Evolutionary conservation across 2,329 filamentous ascomycete species (phyloP).

Genomic region (Trichoderma atrobrunneum): DNA sequence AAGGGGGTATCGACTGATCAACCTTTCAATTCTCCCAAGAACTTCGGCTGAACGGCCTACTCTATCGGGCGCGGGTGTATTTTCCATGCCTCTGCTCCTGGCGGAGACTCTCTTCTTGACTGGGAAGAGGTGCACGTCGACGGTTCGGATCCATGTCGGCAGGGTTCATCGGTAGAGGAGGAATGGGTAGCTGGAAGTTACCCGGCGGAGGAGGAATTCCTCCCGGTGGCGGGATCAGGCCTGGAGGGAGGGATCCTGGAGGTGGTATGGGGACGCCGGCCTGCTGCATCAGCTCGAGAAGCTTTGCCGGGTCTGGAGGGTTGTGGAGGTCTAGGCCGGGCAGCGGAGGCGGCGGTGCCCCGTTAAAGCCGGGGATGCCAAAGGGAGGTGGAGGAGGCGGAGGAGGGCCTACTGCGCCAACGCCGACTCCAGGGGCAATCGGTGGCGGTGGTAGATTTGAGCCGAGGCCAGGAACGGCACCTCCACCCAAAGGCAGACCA

Average conservation of each 20-base stretch:
- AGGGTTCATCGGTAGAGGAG: constrained; percentile 40
- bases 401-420: constrained; percentile 38
- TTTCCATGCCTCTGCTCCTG: constrained; percentile 69
- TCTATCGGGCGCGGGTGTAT: constrained; percentile 53
- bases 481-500: constrained; percentile 47
- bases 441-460: constrained; percentile 44
- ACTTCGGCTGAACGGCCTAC: too few species aligned
- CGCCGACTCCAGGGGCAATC: constrained; percentile 51
- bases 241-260: constrained; percentile 44
- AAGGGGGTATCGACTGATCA: constrained; percentile 20
- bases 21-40: background rate
- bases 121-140: constrained; percentile 70
- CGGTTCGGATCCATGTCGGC: constrained; percentile 33
- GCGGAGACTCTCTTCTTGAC: constrained; percentile 77
- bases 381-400: constrained; percentile 47
- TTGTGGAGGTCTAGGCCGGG: constrained; percentile 58
- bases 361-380: constrained; percentile 49
- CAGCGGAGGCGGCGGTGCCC: constrained; percentile 48
- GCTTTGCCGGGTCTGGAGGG: constrained; percentile 58
- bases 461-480: constrained; percentile 41
- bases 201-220: constrained; percentile 35
- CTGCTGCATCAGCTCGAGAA: constrained; percentile 64
- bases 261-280: constrained; percentile 61
- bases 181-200: constrained; percentile 34
- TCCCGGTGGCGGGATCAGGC: constrained; percentile 43